phyloP scores from a whole-genome alignment of 169 alveolate genomes.

The Toxoplasma gondii region DNA sequence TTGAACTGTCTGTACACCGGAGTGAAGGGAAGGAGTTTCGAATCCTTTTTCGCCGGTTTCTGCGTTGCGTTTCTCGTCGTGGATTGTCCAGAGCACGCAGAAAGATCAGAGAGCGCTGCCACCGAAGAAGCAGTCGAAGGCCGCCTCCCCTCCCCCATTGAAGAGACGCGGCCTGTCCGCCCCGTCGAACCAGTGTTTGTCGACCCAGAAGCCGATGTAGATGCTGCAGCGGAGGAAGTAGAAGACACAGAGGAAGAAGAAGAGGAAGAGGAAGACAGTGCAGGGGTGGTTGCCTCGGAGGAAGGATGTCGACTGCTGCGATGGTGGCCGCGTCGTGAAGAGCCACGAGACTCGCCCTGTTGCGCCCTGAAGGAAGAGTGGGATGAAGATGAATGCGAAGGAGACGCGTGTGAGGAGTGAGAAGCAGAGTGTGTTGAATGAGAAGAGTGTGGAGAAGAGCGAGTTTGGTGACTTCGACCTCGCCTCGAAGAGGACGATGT shows the following conservation, averaged over 20 bases:
- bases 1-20: constrained; percentile 20
- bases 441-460: too few relatives aligned
- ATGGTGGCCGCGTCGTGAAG: too few relatives aligned
- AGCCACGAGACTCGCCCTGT: too few relatives aligned
- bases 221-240: not conserved
- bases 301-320: too few relatives aligned
- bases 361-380: too few relatives aligned
- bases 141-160: not conserved
- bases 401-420: too few relatives aligned
- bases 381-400: too few relatives aligned
- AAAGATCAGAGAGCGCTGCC: not conserved
- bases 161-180: not conserved
- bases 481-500: too few relatives aligned
- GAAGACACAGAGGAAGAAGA: not conserved
- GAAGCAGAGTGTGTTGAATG: too few relatives aligned
- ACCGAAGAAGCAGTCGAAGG: not conserved
- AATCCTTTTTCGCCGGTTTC: not conserved
- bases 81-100: not conserved
- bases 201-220: not conserved
- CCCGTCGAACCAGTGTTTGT: too few relatives aligned
- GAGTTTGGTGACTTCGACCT: too few relatives aligned
- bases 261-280: not conserved
- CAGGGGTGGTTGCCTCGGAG: not conserved
- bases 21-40: not conserved
- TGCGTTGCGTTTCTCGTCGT: not conserved